Base-by-base conservation (phyloP, 78 protist species). In the Polysphondylium violaceum region DNA sequence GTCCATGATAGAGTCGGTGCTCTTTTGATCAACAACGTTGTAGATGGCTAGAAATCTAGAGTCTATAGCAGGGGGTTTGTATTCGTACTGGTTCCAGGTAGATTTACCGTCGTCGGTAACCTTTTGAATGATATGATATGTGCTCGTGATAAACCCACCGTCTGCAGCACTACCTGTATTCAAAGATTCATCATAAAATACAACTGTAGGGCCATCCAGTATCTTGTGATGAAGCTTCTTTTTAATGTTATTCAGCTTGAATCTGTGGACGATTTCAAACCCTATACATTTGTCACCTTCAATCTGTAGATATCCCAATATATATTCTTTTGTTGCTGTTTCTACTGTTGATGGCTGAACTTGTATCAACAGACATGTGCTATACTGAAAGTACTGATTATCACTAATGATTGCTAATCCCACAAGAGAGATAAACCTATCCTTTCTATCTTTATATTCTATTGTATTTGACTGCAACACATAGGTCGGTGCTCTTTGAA, bases 121-220 rank as follows among this genome's bases (percentile, higher is more conserved):
- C n/a, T n/a, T n/a, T n/a, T n/a, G n/a, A n/a, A n/a, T n/a, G n/a
- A n/a, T n/a, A n/a, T n/a, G n/a, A n/a, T n/a, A n/a, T n/a, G n/a
- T n/a, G n/a, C n/a, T n/a, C n/a, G n/a, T n/a, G n/a, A n/a, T n/a
- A n/a, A n/a, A n/a, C n/a, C n/a, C n/a, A n/a, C n/a, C n/a, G n/a
- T n/a, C n/a, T n/a, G n/a, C n/a, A n/a, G n/a, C n/a, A n/a, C n/a
- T n/a, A n/a, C n/a, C n/a, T n/a, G n/a, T n/a, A n/a, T n/a, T n/a
- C n/a, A n/a, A n/a, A n/a, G n/a, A n/a, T n/a, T 19, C 35, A 63
- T 63, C 35, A 17, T 29, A 35, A 14, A 31, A 27, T 23, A 63
- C 19, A 19, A 63, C 35, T 35, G 27, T 63, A 35, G 71, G 71
- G 7, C 71, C 71, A 63, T 63, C 44, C 16, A 63, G 7, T 63